A percentile compares a stretch with the other conserved stretches of the same genome.
These are phyloP conservation scores for Striga asiatica DNA, from an alignment of 257 asterid species.

Conservation along the genomic window DNA sequence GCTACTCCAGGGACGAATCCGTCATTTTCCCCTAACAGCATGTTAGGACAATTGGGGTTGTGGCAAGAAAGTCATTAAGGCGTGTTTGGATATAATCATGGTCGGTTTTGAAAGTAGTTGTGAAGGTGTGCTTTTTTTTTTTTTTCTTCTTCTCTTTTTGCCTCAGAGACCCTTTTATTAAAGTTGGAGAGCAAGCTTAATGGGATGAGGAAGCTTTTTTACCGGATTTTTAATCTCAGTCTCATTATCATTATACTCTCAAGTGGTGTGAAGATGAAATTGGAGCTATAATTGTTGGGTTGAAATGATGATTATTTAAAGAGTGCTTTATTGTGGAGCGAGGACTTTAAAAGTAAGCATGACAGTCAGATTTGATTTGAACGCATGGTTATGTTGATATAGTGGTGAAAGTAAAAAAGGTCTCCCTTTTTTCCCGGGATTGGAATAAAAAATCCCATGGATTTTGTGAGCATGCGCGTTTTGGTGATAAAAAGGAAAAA, in stretches of 20 bases:
- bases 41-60: too few species aligned
- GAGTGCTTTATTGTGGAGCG: constrained; percentile 11
- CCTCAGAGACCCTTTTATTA: constrained; percentile 10
- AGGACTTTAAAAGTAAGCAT: constrained; percentile 27
- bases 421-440: constrained; percentile 22
- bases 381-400: constrained; percentile 27
- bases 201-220: constrained; percentile 5
- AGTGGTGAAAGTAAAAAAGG: constrained; percentile 25
- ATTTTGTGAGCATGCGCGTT: constrained; percentile 60
- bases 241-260: constrained; percentile 20
- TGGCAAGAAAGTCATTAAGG: too few species aligned
- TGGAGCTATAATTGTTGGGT: constrained; percentile 32
- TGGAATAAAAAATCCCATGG: constrained; percentile 37
- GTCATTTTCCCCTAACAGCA: background rate
- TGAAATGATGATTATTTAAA: constrained; percentile 38
- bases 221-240: constrained; percentile 2
- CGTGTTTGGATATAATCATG: constrained; percentile 22
- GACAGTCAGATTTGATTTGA: constrained; percentile 33
- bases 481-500: constrained; percentile 21
- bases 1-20: constrained; percentile 3
- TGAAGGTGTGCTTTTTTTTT: constrained; percentile 15
- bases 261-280: constrained; percentile 19
- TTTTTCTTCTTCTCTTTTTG: too few species aligned
- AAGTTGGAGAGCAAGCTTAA: constrained; percentile 19
- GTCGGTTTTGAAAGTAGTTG: constrained; percentile 1